Base-by-base conservation (phyloP, 805 yeast species). In the Candida qinlingensis region DNA sequence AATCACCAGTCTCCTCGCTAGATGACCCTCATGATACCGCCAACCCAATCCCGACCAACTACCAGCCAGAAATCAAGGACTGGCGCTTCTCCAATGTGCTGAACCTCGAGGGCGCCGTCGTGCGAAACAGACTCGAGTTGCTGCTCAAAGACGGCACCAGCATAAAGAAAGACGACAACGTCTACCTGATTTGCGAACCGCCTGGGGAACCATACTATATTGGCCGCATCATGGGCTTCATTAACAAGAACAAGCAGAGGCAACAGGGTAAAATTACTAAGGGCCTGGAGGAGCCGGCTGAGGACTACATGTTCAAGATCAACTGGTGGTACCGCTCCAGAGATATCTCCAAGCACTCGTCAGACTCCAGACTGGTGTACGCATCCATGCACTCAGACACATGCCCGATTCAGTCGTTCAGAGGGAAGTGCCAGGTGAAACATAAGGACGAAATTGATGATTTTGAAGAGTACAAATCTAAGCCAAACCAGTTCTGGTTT, bases 171-270 rank as follows among this genome's bases (percentile, higher is more conserved):
- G 60, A 68, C 46, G 96, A 90, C 49, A 80, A 74, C 50, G 83
- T 90, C 8, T 90, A 86, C 62, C 81, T 91, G 81, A 75, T 91
- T 10, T 81, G 94, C 53, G 97, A 89, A 64, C 96, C 96, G 1
- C 89, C 96, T 0, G 94, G 96, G 2, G 97, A 89, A 58, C 97
- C 98, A 0, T 94, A 86, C 70, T 87, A 89, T 59, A 77, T 94
- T 40, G 98, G 95, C 1, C 73, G 92, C 39, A 75, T 92, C 37
- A 77, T 87, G 73, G 94, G 91, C 12, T 88, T 90, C 55, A 73
- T 72, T 4, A 64, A 65, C 44, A 75, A 70, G 55, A 73, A 70
- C 46, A 28, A 49, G 10, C 34, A 42, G 41, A 53, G 48, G 13
- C 48, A 47, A 29, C 42, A 40, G 9, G 38, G 37, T 11, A 34